Conservation (phyloP, 371 early-diverging fungal genomes). For the Blakeslea trispora region DNA sequence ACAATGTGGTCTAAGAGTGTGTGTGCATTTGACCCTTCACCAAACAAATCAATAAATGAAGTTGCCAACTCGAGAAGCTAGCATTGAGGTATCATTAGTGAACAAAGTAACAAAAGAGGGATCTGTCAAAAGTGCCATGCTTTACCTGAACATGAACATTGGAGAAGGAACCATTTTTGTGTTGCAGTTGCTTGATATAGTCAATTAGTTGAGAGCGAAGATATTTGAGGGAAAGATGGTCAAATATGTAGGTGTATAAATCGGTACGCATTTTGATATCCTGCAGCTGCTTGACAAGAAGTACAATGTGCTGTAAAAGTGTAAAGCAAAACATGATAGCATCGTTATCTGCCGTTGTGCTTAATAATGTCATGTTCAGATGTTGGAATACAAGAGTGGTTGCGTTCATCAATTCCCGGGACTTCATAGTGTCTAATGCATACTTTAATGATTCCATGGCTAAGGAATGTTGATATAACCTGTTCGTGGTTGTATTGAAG, state of each 20-base stretch:
- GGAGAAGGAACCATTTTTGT: not conserved
- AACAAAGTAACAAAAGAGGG: not conserved
- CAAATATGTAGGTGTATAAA: conserved; percentile 16
- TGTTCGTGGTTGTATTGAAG: conserved; percentile 24
- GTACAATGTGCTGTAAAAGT: conserved; percentile 32
- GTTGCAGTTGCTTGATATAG: not conserved
- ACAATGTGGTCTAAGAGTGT: conserved; percentile 22
- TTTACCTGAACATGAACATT: not conserved
- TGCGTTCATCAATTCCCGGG: conserved; percentile 24
- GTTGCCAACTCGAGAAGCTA: conserved; percentile 17
- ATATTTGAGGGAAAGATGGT: conserved; percentile 31
- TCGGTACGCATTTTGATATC: conserved; percentile 22
- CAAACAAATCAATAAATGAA: conserved; percentile 30
- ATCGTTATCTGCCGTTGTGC: conserved; percentile 6
- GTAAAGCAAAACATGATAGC: conserved; percentile 24
- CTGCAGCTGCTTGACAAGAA: conserved; percentile 6
- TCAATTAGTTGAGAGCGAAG: conserved; percentile 14
- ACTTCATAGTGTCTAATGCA: conserved; percentile 27
- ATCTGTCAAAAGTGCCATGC: not conserved
- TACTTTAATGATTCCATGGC: conserved; percentile 25
- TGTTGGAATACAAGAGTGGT: conserved; percentile 36
- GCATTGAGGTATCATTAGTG: no score
- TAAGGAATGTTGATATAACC: conserved; percentile 16
- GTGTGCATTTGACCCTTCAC: conserved; percentile 23
- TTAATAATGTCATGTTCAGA: conserved; percentile 23